These are phyloP conservation scores for Tolypocladium amazonense DNA, from an alignment of 2,329 filamentous ascomycete species.

Conservation along the genomic window DNA sequence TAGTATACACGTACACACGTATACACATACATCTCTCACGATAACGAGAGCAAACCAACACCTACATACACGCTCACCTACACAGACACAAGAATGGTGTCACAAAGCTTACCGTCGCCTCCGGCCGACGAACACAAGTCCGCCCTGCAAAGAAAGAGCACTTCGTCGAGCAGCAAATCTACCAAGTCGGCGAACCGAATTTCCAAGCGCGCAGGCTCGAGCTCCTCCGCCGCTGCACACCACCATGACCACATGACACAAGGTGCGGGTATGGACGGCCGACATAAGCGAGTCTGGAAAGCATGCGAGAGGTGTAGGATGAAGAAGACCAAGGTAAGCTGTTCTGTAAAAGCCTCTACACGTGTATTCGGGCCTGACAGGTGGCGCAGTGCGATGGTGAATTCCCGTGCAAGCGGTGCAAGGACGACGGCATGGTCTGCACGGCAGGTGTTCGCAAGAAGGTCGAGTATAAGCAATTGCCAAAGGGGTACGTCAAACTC, in stretches of 20 bases:
- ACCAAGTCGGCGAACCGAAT: constrained; percentile 40
- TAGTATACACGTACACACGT: background rate
- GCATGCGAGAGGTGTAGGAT: constrained; percentile 56
- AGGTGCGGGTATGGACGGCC: constrained; percentile 33
- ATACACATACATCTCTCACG: background rate
- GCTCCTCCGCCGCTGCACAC: constrained; percentile 20
- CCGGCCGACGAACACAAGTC: constrained; percentile 37
- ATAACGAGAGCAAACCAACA: background rate
- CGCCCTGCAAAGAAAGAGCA: constrained; percentile 24
- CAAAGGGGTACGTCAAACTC: constrained; percentile 38
- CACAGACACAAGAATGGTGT: constrained; percentile 27
- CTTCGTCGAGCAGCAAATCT: constrained; percentile 14
- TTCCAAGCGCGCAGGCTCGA: constrained; percentile 37
- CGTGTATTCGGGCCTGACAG: background rate
- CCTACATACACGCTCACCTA: no score
- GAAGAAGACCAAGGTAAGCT: constrained; percentile 57
- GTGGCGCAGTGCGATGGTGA: constrained; percentile 47
- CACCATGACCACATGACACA: constrained; percentile 26
- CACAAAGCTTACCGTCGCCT: constrained; percentile 37
- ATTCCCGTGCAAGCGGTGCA: constrained; percentile 56
- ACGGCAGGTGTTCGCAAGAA: constrained; percentile 54
- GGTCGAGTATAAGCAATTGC: constrained; percentile 58
- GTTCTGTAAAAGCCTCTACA: background rate
- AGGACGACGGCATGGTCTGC: constrained; percentile 54
- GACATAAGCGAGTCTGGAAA: constrained; percentile 57